Base-by-base conservation (phyloP, 1,284 basidiomycete species). In the Hortiboletus rubellus region DNA sequence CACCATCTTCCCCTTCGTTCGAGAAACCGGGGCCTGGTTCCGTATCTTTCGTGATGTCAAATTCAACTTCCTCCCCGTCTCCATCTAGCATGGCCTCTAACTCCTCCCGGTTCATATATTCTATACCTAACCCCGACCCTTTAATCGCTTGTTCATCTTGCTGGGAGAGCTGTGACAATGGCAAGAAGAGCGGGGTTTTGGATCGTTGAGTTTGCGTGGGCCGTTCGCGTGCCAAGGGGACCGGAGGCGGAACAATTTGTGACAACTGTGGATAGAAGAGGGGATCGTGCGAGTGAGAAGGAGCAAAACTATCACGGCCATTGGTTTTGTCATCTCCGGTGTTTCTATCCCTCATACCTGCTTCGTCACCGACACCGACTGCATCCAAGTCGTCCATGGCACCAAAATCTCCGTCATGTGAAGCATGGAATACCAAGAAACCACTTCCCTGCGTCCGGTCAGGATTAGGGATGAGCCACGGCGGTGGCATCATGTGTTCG, bases 51-150 rank as follows among this genome's bases (percentile, higher is more conserved):
- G 65, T 58, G 36, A 72, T 58, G 41, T 75, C 74, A 62, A 80
- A 78, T 24, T 72, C 79, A 33, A 87, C 80, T 67, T 89, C 86
- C 60, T 85, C 83, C 2, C 80, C 87, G 2, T 86, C 86, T 43
- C 78, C 85, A 55, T 87, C 85, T 34, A 89, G 70, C 79, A 89
- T 80, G 24, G 79, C 81, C 33, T 75, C 77, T 45, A 90, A 72
- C 66, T 88, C 85, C 18, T 83, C 78, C n/a, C 71, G 76, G 57
- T 79, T 75, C 86, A 90, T 87, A 58, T 78, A 66, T 63, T 87
- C 86, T 37, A 86, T 76, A 2, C 84, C 86, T 18, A 89, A 70
- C 8, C 86, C 87, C 5, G 84, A 83, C 38, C 78, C 77, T 48
- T 76, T 77, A 37, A 88, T 76, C 9, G 76, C 74, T 53, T 77